Evolutionary conservation across 2,329 filamentous ascomycete species (phyloP), one percentile per base, ranked within the genome.

Genomic region (Aulographum hederae): DNA sequence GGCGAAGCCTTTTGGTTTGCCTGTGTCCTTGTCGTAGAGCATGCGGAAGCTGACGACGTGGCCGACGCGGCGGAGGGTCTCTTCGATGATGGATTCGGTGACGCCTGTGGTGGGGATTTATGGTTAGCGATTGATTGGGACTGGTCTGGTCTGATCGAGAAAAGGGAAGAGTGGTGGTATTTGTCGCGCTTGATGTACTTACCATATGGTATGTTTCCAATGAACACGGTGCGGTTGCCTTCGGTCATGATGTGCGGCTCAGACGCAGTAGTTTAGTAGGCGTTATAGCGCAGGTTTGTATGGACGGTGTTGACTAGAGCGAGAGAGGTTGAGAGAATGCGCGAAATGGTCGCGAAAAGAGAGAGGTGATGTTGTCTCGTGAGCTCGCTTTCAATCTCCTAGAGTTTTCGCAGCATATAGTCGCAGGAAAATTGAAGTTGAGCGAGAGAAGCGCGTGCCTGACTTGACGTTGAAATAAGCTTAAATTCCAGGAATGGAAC

Each of bases 1-100:
- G 21, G 89, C 89, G 51, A 93, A 98, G 13, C 89, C 89, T 54
- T 94, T 95, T 1, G 89, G 85, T 34, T 82, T 74, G 26, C 86
- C 85, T 3, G 85, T 94, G 47, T 95, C 86, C 32, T 84, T 78
- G 58, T 95, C 91, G 56, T 93, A 91, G 40, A 95, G 86, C 30
- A 95, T 67, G 32, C 86, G 73, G 52, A 95, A 95, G 51, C 79
- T 86, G 36, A 91, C 65, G 2, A 95, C 86, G 41, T 85, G 80
- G 36, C 89, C 89, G 32, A 80, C 84, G 40, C 78, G 78, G 50
- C 75, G 80, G 53, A 95, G 91, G 38, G 92, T 92, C 44, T 94
- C 81, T 49, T 77, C 78, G 45, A 98, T 93, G 52, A 93, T 80
- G 52, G 95, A 85, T 58, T 98, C 89, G 18, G 84, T 92, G 41